phyloP scores from a whole-genome alignment of 495 filamentous ascomycete species.

The Penicillium salamii region DNA sequence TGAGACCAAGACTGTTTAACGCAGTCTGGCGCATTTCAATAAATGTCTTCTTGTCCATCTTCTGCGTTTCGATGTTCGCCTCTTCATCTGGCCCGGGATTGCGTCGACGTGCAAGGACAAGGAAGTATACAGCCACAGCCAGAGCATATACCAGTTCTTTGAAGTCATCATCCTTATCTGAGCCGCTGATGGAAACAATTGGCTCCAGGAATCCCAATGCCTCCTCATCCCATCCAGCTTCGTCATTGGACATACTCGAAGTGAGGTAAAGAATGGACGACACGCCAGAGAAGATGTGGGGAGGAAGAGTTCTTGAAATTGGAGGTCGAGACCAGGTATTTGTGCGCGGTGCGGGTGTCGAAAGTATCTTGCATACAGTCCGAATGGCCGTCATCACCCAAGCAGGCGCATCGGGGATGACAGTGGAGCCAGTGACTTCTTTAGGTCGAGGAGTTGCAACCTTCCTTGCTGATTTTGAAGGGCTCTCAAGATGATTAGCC shows the following conservation, averaged over 20 bases:
- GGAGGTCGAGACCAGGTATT: constrained; percentile 45
- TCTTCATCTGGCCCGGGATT: constrained; percentile 23
- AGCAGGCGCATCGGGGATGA: constrained; percentile 51
- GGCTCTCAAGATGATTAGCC: constrained; percentile 14
- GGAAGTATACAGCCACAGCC: constrained; percentile 68
- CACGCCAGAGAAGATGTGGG: constrained; percentile 64
- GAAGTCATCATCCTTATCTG: constrained; percentile 37
- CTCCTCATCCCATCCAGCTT: constrained; percentile 38
- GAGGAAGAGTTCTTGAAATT: constrained; percentile 47
- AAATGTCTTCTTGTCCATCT: constrained; percentile 48
- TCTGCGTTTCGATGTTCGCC: constrained; percentile 25
- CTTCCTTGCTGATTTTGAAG: constrained; percentile 26
- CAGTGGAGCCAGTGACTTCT: constrained; percentile 24
- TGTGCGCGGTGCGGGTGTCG: constrained; percentile 47
- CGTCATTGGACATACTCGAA: constrained; percentile 29
- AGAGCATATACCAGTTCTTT: constrained; percentile 41
- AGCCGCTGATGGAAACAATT: constrained; percentile 26
- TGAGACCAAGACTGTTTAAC: constrained; percentile 36
- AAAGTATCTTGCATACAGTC: constrained; percentile 61
- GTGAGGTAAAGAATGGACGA: constrained; percentile 50
- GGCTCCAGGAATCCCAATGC: constrained; percentile 37
- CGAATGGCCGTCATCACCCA: constrained; percentile 69
- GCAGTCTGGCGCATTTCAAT: constrained; percentile 49
- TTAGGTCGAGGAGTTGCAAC: constrained; percentile 11
- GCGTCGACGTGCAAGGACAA: constrained; percentile 47